phyloP scores from a whole-genome alignment of 2,329 filamentous ascomycete species.

The Aspergillus sp. region DNA sequence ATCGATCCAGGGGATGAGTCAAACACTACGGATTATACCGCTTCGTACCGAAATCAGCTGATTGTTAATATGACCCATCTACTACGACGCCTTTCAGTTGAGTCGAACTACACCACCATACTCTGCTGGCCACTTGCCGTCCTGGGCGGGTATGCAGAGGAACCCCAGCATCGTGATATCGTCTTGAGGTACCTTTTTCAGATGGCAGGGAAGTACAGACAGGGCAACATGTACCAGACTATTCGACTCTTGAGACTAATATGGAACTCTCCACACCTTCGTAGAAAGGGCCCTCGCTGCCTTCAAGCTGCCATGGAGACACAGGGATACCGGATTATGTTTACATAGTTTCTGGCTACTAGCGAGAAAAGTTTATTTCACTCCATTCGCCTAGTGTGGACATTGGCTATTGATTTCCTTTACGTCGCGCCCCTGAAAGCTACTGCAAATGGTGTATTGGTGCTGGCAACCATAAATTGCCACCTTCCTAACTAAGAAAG shows the following conservation, averaged over 20 bases:
- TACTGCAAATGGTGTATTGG: no score
- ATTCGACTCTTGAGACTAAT: neutral
- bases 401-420: no score
- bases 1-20: no score
- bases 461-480: no score
- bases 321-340: neutral
- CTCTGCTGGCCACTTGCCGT: neutral
- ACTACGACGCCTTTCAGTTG: neutral
- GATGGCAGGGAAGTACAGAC: neutral
- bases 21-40: no score
- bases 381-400: no score
- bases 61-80: neutral
- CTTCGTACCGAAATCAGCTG: no score
- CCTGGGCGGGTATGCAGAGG: neutral
- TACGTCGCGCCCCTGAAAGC: no score
- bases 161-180: neutral
- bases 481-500: no score
- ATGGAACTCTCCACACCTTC: neutral
- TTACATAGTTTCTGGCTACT: no score
- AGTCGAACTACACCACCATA: neutral
- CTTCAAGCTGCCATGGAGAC: neutral
- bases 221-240: neutral
- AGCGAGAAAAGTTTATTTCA: no score
- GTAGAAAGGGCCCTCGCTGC: neutral
- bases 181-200: neutral